Evolutionary conservation across 2,329 filamentous ascomycete genomes (phyloP), one percentile per base, ranked within the genome.

Genomic region (Phyllosticta capitalensis): DNA sequence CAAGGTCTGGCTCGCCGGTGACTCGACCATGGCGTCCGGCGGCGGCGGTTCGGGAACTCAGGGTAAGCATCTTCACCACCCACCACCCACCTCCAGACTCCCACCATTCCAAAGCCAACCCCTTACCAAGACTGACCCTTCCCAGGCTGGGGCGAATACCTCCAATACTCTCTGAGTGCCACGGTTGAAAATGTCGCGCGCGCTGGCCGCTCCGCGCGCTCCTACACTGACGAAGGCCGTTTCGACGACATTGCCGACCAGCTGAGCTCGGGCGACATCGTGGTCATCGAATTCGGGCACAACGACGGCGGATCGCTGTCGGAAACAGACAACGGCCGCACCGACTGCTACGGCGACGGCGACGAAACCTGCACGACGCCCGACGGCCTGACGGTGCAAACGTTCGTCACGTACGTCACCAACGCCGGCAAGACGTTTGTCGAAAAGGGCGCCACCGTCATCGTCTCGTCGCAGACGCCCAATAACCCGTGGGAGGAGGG

Each of bases 251-350:
- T 88, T 53, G 79, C 80, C 9, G 68, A 75, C 28, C 67, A 76
- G 1, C 72, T 86, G 33, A 65, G 78, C 66, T 61, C 74, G 0
- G 83, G 82, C 3, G 85, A 88, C 67, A 84, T 80, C 70, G 83
- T 87, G 0, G 75, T 87, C 30, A 86, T 88, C 58, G 84, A 87
- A 64, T 86, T 88, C 62, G 85, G 85, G 0, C 85, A 88, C 73
- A 88, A 88, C 63, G 67, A 69, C 53, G 85, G 83, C 9, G 82
- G 84, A 0, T 78, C 78, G 0, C 74, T 82, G 9, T 72, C 71
- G 1, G 64, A 63, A 12, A 78, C 71, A 12, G 84, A 87, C 65
- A 85, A 86, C 62, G 80, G 79, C 1, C 76, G 83, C 10, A 80
- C 79, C 3, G 83, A 82, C 67, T 87, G 84, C 57, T 65, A 70